Evolutionary conservation across 306 rosid genomes (phyloP).

Genomic region (Trifolium dubium): DNA sequence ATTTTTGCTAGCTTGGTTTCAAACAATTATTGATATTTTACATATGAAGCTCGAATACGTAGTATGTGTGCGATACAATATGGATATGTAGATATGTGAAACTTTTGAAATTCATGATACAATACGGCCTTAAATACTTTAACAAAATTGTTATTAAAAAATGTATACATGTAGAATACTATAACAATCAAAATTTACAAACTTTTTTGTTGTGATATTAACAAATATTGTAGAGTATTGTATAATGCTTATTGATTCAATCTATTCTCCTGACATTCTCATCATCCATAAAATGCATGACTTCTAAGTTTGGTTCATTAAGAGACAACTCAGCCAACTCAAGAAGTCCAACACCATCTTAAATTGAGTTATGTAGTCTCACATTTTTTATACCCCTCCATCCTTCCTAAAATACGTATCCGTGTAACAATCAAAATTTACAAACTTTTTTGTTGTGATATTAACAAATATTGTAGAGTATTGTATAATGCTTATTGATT

Average conservation of each 20-base stretch:
- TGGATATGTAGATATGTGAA: too few relatives aligned
- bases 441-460: background rate
- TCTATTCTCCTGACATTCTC: background rate
- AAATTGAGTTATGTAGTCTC: background rate
- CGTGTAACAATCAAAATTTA: too few relatives aligned
- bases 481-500: background rate
- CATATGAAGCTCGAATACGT: background rate
- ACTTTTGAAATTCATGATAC: too few relatives aligned
- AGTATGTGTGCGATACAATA: background rate
- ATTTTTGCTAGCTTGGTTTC: conserved; percentile 20
- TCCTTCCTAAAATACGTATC: background rate
- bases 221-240: background rate
- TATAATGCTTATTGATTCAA: background rate
- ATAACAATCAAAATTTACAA: background rate
- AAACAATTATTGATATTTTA: conserved; percentile 16
- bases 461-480: background rate
- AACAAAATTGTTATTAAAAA: background rate
- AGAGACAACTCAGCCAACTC: background rate
- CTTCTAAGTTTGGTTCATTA: background rate
- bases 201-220: too few relatives aligned
- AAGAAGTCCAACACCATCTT: background rate
- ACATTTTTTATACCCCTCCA: background rate
- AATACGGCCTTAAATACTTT: too few relatives aligned
- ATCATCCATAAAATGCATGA: background rate
- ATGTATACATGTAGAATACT: background rate